Conservation (phyloP, 2,329 filamentous ascomycete species). For the Cordyceps farinosa region DNA sequence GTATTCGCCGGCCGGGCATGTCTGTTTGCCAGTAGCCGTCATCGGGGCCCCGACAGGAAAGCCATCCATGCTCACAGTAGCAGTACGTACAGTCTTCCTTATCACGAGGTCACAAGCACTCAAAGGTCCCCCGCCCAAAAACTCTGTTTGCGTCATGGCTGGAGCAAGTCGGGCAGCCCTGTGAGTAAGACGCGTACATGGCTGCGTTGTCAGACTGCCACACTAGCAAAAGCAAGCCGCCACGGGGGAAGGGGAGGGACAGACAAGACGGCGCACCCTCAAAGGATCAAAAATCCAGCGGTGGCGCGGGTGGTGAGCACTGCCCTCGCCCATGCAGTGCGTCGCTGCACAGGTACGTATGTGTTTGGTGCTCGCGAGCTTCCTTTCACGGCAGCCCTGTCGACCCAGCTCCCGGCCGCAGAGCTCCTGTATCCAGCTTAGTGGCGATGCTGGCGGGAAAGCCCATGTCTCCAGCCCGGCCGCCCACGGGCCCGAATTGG, state of each 20-base stretch:
- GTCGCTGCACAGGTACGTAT: not conserved
- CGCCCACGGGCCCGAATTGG: not conserved
- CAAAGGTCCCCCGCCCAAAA: not conserved
- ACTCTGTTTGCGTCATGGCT: not conserved
- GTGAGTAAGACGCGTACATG: slow-evolving; percentile 4
- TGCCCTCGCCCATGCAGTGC: not conserved
- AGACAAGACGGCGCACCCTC: not conserved
- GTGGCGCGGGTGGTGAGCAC: not conserved
- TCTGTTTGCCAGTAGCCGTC: too few species aligned
- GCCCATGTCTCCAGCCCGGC: not conserved
- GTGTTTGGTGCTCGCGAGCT: not conserved
- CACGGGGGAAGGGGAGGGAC: not conserved
- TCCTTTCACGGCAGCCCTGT: not conserved
- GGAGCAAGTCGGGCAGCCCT: not conserved
- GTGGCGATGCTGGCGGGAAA: slow-evolving; percentile 10
- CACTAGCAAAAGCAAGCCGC: not conserved
- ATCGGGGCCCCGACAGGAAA: not conserved
- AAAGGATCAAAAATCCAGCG: not conserved
- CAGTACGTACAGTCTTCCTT: not conserved
- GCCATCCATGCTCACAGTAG: not conserved
- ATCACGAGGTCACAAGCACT: not conserved
- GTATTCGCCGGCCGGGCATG: too few species aligned
- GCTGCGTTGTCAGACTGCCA: slow-evolving; percentile 8
- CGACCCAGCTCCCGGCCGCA: not conserved
- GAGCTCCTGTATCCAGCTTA: not conserved